A percentile compares a stretch with the other conserved stretches of the same genome.
These are phyloP conservation scores for Populus hybrid DNA, from an alignment of 441 rosid species.

Conservation along the genomic window DNA sequence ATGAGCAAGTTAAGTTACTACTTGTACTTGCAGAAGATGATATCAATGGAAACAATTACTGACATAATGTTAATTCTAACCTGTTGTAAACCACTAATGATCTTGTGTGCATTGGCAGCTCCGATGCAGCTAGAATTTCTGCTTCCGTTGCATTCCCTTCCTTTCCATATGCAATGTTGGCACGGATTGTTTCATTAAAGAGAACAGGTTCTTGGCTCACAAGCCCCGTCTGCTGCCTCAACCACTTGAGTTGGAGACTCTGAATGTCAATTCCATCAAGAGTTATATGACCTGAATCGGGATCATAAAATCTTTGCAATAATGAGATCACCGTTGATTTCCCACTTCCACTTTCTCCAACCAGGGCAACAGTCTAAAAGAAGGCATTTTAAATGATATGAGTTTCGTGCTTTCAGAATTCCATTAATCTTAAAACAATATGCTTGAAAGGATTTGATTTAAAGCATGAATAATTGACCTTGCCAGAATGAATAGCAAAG, in stretches of 20 bases:
- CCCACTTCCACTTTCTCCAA: constrained; percentile 84
- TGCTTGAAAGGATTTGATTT: no score
- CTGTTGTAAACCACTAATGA: constrained; percentile 66
- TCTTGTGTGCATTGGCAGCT: constrained; percentile 70
- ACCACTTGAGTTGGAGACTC: constrained; percentile 48
- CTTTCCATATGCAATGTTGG: constrained; percentile 72
- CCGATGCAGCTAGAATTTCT: constrained; percentile 55
- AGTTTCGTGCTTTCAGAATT: no score
- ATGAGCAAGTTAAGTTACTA: no score
- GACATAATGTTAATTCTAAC: constrained; percentile 13
- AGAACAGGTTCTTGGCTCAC: constrained; percentile 73
- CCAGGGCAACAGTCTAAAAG: constrained; percentile 69
- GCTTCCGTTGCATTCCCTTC: constrained; percentile 55
- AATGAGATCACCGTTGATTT: constrained; percentile 65
- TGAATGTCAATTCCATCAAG: constrained; percentile 53
- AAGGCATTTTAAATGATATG: background rate
- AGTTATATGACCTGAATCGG: constrained; percentile 63
- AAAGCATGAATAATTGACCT: no score
- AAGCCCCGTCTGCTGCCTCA: constrained; percentile 67
- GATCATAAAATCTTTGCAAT: constrained; percentile 72
- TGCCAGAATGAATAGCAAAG: no score
- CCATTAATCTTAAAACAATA: no score
- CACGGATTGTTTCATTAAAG: constrained; percentile 63
- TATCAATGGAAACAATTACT: no score
- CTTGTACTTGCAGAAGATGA: background rate